A percentile compares a stretch with the other conserved stretches of the same genome.
phyloP scores from a whole-genome alignment of 139 green algal species.

The Pleodorina starrii region DNA sequence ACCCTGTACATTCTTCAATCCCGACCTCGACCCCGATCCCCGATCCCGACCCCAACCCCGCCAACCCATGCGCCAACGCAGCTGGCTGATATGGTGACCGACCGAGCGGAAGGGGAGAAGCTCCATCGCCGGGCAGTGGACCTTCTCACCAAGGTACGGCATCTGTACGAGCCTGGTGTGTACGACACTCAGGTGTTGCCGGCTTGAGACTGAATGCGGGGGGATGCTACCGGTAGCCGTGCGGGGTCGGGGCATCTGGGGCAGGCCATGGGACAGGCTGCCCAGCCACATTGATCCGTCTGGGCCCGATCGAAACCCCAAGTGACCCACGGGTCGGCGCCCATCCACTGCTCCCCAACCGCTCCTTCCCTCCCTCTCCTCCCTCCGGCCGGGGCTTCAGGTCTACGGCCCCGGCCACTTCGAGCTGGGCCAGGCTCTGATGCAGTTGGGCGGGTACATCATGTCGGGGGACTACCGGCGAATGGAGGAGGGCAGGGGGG shows the following conservation, averaged over 20 bases:
- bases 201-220: background rate
- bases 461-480: background rate
- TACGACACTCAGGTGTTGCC: background rate
- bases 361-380: background rate
- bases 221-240: background rate
- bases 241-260: too few species aligned
- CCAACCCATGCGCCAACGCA: background rate
- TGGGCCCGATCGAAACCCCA: background rate
- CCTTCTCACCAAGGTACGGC: conserved; percentile 8
- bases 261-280: background rate
- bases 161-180: background rate
- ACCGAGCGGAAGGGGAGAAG: conserved; percentile 17
- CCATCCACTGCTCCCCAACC: background rate
- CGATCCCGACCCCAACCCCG: background rate
- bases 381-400: background rate
- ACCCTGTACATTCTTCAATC: background rate
- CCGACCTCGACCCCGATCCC: too few species aligned
- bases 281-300: background rate
- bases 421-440: background rate
- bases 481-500: conserved; percentile 1
- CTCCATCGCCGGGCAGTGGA: conserved; percentile 14
- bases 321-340: too few species aligned
- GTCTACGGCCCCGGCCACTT: conserved; percentile 19
- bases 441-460: background rate
- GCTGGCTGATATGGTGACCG: conserved; percentile 16